These are phyloP conservation scores for Penicillium occitanis DNA, from an alignment of 2,329 filamentous ascomycete species.

Conservation along the genomic window DNA sequence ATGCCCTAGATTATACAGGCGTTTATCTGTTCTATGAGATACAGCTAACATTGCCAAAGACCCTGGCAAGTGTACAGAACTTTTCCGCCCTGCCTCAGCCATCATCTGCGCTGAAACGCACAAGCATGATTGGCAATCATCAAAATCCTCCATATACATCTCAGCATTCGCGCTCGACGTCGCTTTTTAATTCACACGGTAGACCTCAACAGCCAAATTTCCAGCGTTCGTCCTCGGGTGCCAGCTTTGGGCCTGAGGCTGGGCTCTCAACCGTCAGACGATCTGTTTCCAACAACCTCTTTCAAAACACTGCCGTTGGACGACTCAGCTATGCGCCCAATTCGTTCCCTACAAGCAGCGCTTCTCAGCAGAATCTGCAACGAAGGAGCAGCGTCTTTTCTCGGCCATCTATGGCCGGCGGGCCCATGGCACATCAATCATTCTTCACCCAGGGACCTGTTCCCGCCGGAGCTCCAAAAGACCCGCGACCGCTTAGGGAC, in stretches of 20 bases:
- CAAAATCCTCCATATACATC: constrained; percentile 63
- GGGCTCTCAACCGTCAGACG: constrained; percentile 81
- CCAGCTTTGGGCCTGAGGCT: constrained; percentile 73
- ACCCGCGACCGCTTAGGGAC: constrained; percentile 84
- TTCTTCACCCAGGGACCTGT: constrained; percentile 90
- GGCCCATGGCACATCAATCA: constrained; percentile 73
- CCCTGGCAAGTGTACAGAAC: constrained; percentile 78
- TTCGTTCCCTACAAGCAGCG: constrained; percentile 56
- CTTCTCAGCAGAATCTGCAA: constrained; percentile 52
- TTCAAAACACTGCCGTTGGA: constrained; percentile 57
- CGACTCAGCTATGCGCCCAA: constrained; percentile 71
- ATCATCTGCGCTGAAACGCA: constrained; percentile 89
- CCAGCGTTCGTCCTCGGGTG: constrained; percentile 71
- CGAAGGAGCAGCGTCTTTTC: constrained; percentile 80
- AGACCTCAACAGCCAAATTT: constrained; percentile 86
- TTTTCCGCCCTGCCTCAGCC: constrained; percentile 88
- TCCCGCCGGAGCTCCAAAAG: constrained; percentile 76
- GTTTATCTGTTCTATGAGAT: constrained; percentile 11
- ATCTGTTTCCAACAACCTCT: constrained; percentile 70
- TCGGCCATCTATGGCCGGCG: constrained; percentile 65
- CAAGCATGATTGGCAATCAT: constrained; percentile 71
- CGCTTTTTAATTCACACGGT: constrained; percentile 80
- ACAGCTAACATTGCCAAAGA: constrained; percentile 49
- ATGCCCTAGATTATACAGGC: not conserved
- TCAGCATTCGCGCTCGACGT: constrained; percentile 77